These are phyloP conservation scores for Naganishia cerealis DNA, from an alignment of 1,284 basidiomycete species.

Conservation along the genomic window DNA sequence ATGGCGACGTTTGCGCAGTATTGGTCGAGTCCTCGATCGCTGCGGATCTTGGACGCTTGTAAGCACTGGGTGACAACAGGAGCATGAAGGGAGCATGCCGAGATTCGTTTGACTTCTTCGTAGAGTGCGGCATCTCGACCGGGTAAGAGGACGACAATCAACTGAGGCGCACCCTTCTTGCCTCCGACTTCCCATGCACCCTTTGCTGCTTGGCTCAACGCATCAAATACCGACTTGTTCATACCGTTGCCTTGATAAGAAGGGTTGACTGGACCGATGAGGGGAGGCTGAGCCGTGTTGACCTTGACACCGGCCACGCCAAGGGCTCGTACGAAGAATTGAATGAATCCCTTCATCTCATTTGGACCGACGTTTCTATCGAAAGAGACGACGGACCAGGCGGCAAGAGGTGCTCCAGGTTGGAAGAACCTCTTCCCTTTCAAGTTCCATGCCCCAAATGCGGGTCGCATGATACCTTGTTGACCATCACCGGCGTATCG, in stretches of 20 bases:
- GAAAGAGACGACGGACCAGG: constrained; percentile 52
- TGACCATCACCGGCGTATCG: constrained; percentile 43
- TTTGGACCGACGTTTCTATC: constrained; percentile 40
- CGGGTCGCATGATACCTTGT: constrained; percentile 36
- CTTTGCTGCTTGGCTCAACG: constrained; percentile 19
- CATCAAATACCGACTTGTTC: constrained; percentile 24
- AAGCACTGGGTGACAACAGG: constrained; percentile 52
- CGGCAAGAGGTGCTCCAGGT: constrained; percentile 44
- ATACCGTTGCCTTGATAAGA: constrained; percentile 15
- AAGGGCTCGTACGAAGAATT: constrained; percentile 37
- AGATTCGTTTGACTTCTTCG: constrained; percentile 54
- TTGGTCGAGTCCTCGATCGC: constrained; percentile 52
- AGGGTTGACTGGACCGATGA: constrained; percentile 44
- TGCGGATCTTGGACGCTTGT: constrained; percentile 49
- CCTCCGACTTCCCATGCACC: constrained; percentile 45
- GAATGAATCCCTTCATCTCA: constrained; percentile 44
- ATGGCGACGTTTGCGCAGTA: constrained; percentile 51
- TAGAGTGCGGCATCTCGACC: constrained; percentile 48
- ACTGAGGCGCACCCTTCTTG: constrained; percentile 45
- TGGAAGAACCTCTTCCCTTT: constrained; percentile 45
- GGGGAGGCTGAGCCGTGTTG: constrained; percentile 39
- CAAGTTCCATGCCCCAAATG: constrained; percentile 42
- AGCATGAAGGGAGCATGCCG: constrained; percentile 43
- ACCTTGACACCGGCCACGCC: constrained; percentile 41
- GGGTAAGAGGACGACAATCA: constrained; percentile 51